phyloP scores from a whole-genome alignment of 2,329 filamentous ascomycete genomes.

The Myriangium duriaei region DNA sequence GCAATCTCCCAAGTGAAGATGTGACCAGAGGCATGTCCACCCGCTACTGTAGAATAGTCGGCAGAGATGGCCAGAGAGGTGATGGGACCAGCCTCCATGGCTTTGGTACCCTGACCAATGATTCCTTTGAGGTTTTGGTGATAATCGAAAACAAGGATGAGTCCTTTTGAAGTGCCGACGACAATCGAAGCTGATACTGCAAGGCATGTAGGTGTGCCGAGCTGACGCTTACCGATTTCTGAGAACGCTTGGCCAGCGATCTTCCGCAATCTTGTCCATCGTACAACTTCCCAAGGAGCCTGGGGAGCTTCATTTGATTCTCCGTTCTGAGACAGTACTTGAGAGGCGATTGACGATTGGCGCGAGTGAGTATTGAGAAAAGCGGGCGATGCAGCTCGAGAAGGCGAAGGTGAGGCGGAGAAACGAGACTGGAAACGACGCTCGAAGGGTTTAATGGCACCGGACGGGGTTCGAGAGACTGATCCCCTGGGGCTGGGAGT shows the following conservation, averaged over 20 bases:
- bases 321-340: slow-evolving; percentile 47
- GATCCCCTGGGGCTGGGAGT: slow-evolving; percentile 40
- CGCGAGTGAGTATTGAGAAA: slow-evolving; percentile 64
- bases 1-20: slow-evolving; percentile 96
- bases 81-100: slow-evolving; percentile 78
- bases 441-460: slow-evolving; percentile 86
- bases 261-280: slow-evolving; percentile 89
- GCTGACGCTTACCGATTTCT: slow-evolving; percentile 81
- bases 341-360: slow-evolving; percentile 65
- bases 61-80: slow-evolving; percentile 83
- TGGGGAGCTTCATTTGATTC: slow-evolving; percentile 41
- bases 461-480: slow-evolving; percentile 56
- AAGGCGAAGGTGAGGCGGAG: slow-evolving; percentile 46
- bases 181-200: slow-evolving; percentile 79
- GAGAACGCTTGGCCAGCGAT: slow-evolving; percentile 84
- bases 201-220: slow-evolving; percentile 82
- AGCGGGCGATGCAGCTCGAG: slow-evolving; percentile 63
- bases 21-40: slow-evolving; percentile 75
- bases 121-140: slow-evolving; percentile 90
- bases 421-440: slow-evolving; percentile 85
- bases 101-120: slow-evolving; percentile 86
- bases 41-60: slow-evolving; percentile 83
- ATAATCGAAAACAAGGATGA: slow-evolving; percentile 94
- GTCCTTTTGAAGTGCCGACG: slow-evolving; percentile 83
- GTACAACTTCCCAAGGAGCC: slow-evolving; percentile 89